These are phyloP conservation scores for Suillus fuscotomentosus DNA, from an alignment of 768 basidiomycete species.

Conservation along the genomic window DNA sequence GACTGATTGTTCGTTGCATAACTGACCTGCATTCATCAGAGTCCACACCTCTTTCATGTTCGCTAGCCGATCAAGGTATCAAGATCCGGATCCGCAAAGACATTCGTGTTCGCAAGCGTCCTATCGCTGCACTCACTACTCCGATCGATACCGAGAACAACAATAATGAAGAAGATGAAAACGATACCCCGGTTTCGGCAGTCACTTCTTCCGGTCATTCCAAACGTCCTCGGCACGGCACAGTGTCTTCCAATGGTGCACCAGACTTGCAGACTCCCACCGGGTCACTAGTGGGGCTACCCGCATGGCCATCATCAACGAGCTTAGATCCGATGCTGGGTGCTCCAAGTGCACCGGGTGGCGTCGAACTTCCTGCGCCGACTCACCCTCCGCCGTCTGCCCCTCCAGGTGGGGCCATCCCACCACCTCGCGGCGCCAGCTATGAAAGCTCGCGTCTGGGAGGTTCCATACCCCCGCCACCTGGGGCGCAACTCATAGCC, in stretches of 20 bases:
- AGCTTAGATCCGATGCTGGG: slow-evolving; percentile 30
- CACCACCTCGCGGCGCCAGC: slow-evolving; percentile 12
- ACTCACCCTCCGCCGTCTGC: slow-evolving; percentile 9
- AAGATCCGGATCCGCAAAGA: slow-evolving; percentile 94
- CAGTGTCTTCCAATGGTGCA: slow-evolving; percentile 22
- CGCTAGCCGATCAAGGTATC: slow-evolving; percentile 93
- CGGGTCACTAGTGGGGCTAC: slow-evolving; percentile 26
- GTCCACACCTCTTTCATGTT: slow-evolving; percentile 85
- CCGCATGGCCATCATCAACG: slow-evolving; percentile 32
- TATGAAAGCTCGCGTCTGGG: slow-evolving; percentile 10
- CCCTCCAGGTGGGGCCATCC: slow-evolving; percentile 8
- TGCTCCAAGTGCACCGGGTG: slow-evolving; percentile 31
- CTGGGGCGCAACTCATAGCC: slow-evolving; percentile 21
- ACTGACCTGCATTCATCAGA: slow-evolving; percentile 42
- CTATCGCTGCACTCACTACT: slow-evolving; percentile 37
- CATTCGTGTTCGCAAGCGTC: slow-evolving; percentile 77
- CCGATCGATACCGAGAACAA: slow-evolving; percentile 18
- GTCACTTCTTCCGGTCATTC: slow-evolving; percentile 4
- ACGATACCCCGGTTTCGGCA: neutral
- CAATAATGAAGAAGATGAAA: slow-evolving; percentile 25
- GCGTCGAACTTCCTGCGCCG: slow-evolving; percentile 26
- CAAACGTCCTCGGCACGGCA: slow-evolving; percentile 30
- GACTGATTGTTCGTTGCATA: slow-evolving; percentile 2
- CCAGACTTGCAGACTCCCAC: slow-evolving; percentile 19
- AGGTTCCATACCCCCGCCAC: slow-evolving; percentile 11